A percentile compares a stretch with the other conserved stretches of the same genome.
Evolutionary conservation across 2,329 filamentous ascomycete species (phyloP).

Genomic region (Colletotrichum sp.): DNA sequence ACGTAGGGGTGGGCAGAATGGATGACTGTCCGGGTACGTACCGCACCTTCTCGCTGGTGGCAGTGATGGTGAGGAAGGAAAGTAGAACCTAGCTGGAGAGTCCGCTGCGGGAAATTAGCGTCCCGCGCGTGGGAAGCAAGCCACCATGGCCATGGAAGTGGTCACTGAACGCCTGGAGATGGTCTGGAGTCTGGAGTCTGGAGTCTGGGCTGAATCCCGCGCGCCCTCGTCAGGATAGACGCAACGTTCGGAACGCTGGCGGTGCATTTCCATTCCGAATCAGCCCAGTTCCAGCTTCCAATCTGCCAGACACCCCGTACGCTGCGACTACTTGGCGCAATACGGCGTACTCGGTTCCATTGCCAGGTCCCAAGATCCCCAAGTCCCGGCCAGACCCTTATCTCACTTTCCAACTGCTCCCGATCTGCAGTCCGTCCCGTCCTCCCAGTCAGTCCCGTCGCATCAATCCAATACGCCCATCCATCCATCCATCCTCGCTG

Average conservation of each 20-base stretch:
- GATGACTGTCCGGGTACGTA: background rate
- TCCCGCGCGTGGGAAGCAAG: background rate
- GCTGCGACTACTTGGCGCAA: background rate
- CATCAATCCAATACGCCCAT: background rate
- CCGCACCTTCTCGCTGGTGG: background rate
- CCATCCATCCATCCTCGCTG: background rate
- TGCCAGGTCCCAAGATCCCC: background rate
- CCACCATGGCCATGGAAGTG: background rate
- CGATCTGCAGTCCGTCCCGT: conserved; percentile 1
- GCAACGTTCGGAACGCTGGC: background rate
- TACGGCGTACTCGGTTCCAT: background rate
- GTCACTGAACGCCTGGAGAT: background rate
- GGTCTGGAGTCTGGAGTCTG: background rate
- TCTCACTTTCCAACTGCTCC: background rate
- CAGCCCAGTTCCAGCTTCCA: background rate
- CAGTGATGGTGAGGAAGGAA: background rate
- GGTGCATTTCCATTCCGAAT: background rate
- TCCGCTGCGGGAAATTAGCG: background rate
- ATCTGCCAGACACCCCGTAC: background rate
- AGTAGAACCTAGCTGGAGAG: background rate
- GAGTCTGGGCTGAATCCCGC: background rate
- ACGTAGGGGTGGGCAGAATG: background rate
- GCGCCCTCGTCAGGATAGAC: background rate
- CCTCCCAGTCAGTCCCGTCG: background rate
- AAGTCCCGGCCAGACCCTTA: background rate